Conservation (phyloP, 2,329 filamentous ascomycete genomes). For the Colletotrichum sp. region DNA sequence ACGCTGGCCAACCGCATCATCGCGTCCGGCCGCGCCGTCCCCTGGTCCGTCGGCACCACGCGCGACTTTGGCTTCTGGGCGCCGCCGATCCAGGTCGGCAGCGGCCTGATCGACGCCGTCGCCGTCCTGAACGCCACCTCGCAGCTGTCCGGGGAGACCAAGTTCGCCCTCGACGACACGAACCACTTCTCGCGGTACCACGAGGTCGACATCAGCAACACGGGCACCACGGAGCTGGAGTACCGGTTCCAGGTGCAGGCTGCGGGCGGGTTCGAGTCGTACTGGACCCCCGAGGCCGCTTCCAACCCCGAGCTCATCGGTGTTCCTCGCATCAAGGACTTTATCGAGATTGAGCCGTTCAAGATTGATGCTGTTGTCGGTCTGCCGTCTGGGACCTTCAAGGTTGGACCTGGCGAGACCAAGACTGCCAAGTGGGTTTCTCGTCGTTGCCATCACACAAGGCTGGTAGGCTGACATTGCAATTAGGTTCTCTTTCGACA, state of each 20-base stretch:
- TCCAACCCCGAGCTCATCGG: background rate
- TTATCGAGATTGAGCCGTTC: conserved; percentile 7
- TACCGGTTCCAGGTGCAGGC: conserved; percentile 34
- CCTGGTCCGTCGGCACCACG: conserved; percentile 8
- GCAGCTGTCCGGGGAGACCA: conserved; percentile 39
- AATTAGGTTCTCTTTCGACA: conserved; percentile 35
- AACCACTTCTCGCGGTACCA: conserved; percentile 33
- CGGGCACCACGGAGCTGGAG: conserved; percentile 32
- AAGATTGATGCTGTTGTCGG: conserved; percentile 1
- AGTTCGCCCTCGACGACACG: conserved; percentile 46
- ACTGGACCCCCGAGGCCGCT: conserved; percentile 11
- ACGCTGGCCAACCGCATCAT: conserved; percentile 18
- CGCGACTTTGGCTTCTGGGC: conserved; percentile 26
- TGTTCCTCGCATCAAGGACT: conserved; percentile 8
- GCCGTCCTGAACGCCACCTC: conserved; percentile 2
- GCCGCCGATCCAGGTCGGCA: conserved; percentile 43
- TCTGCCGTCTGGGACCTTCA: conserved; percentile 15
- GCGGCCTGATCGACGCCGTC: conserved; percentile 39
- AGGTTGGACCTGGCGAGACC: conserved; percentile 15
- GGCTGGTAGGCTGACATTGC: background rate
- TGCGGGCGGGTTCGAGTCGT: conserved; percentile 37
- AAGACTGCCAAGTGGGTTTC: conserved; percentile 12
- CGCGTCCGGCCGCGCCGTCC: conserved; percentile 14
- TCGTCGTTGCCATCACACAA: background rate
- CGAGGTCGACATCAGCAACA: conserved; percentile 36